Evolutionary conservation across 2,329 filamentous ascomycete species (phyloP), one percentile per base, ranked within the genome.

Genomic region (Penicillium palitans): DNA sequence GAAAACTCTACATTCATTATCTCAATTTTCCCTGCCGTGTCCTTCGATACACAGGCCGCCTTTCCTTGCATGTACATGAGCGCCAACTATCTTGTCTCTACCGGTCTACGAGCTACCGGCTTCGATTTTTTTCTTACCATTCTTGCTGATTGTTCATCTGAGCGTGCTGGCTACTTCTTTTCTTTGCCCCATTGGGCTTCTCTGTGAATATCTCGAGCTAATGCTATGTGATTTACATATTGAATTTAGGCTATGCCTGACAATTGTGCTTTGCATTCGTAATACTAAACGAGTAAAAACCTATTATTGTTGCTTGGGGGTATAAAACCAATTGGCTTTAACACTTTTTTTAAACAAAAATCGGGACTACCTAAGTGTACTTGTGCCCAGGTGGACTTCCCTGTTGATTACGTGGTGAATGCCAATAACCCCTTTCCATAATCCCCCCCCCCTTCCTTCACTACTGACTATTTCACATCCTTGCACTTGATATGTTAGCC

Each of bases 1-100:
- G 19, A 42, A 47, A 35, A 29, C 21, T 21, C 25, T 33, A 37
- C 35, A 55, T 27, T 41, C 52, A 9, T 21, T 52, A 50, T 33
- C 48, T 29, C 44, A 52, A 27, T 25, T 25, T 55, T 35, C 46
- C 31, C n/a, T 35, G n/a, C 19, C 17, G 21, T 21, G 35, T 37
- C 29, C 49, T 53, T 44, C 35, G 8, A 58, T 35, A 29, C 13
- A 52, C 21, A 46, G 48, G 35, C 29, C 27, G 47, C 8, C 50
- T 68, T 58, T 60, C 48, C 48, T 65, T 63, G 17, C 53, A 55
- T 68, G 64, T 67, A 66, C 35, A 66, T 67, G 59, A 67, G 54
- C 56, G 52, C 60, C 63, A 62, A 65, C 56, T 62, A 52, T 44
- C 45, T 59, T 64, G 45, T 61, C 58, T 51, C 57, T 63, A 58